phyloP scores from a whole-genome alignment of 2,329 filamentous ascomycete genomes.

The Scedosporium boydii region DNA sequence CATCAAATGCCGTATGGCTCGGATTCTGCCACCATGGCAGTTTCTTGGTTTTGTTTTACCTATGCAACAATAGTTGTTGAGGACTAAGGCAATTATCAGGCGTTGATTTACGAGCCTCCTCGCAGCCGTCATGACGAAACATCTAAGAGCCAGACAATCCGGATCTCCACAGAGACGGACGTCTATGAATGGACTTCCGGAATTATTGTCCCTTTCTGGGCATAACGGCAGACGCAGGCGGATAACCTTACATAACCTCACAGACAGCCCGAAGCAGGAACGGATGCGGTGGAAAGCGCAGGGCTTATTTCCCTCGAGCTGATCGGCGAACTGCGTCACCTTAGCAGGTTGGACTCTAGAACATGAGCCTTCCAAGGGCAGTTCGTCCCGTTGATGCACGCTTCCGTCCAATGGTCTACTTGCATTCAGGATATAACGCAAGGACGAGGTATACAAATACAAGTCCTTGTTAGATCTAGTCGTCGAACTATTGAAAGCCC shows the following conservation, averaged over 20 bases:
- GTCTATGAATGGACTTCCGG: neutral
- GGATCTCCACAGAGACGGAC: neutral
- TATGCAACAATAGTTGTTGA: no score
- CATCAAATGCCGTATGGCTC: no score
- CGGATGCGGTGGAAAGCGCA: neutral
- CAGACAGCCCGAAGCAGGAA: neutral
- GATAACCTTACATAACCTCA: constrained; percentile 1
- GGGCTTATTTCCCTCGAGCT: neutral
- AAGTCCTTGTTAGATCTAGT: no score
- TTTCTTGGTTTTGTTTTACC: no score
- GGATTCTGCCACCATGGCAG: no score
- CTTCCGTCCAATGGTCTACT: neutral
- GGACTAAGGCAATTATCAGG: no score
- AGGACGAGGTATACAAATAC: neutral
- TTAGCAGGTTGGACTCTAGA: neutral
- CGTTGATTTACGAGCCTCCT: neutral
- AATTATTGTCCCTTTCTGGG: neutral
- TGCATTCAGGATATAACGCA: neutral
- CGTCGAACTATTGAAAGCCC: no score
- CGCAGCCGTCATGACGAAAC: neutral
- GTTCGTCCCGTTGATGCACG: neutral
- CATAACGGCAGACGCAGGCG: neutral
- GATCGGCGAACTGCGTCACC: neutral
- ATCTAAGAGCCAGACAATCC: neutral
- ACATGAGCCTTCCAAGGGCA: neutral